A percentile compares a stretch with the other conserved stretches of the same genome.
phyloP scores from a whole-genome alignment of 257 asterid species.

The Voacanga thouarsii region DNA sequence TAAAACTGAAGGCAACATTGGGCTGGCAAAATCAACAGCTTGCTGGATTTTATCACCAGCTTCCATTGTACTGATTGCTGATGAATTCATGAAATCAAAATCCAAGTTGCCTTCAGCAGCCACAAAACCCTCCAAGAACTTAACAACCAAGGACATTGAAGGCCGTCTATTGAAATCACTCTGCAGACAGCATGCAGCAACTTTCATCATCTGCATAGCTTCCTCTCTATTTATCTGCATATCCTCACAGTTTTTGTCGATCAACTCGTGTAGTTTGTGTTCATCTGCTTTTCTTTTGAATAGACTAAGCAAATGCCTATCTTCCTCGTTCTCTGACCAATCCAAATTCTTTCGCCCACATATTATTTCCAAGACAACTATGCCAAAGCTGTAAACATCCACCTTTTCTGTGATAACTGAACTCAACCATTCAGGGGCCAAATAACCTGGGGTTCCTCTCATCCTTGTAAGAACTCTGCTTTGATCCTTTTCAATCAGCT shows the following conservation, averaged over 20 bases:
- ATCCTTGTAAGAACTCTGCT: constrained; percentile 24
- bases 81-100: background rate
- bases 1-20: constrained; percentile 19
- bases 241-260: constrained; percentile 12
- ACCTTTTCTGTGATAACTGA: constrained; percentile 23
- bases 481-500: constrained; percentile 25
- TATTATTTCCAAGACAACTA: constrained; percentile 21
- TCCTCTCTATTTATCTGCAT: constrained; percentile 14
- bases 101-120: constrained; percentile 15
- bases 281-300: constrained; percentile 23
- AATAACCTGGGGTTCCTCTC: constrained; percentile 29
- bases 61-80: background rate
- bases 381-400: constrained; percentile 28
- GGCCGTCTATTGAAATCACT: constrained; percentile 27
- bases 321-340: constrained; percentile 11
- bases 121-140: constrained; percentile 22
- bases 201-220: constrained; percentile 18
- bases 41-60: background rate
- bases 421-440: constrained; percentile 27
- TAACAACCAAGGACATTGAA: constrained; percentile 22
- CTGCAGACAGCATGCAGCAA: constrained; percentile 27
- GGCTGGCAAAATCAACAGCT: background rate
- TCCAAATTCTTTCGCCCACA: constrained; percentile 31
- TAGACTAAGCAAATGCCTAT: constrained; percentile 10
- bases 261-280: constrained; percentile 15